Evolutionary conservation across 1,284 basidiomycete species (phyloP), one percentile per base, ranked within the genome.

Genomic region (Ustilago trichophora): DNA sequence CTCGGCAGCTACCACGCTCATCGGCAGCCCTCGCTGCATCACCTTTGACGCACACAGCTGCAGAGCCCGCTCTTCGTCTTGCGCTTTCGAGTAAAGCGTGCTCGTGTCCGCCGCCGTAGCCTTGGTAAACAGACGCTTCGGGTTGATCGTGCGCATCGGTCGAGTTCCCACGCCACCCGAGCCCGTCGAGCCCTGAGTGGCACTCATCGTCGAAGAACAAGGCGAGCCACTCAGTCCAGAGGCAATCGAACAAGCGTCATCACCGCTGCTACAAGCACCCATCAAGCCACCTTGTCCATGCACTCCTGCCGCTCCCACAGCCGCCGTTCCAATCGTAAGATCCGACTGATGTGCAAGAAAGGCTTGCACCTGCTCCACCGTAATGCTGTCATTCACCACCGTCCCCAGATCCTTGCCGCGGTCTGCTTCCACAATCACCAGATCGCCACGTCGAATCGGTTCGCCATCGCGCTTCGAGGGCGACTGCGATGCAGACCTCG

Each of bases 1-100:
- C 83, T 98, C 95, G 26, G 93, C 94, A 80, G 96, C 93, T 53
- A 96, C 89, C 56, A 98, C 93, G 83, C 94, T 91, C 95, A 98
- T 98, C 15, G 93, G 93, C 76, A 98, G 83, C 78, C 93, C 80
- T 43, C 70, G 51, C 91, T 76, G 74, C 38, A 44, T 38, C 13
- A 96, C 93, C 82, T 98, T 97, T 59, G 86, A 90, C 80, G 92
- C 87, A 77, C 94, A 96, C 56, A 98, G 85, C 77, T 91, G 89
- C 54, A 98, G 84, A 16, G 95, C 95, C 82, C 95, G 93, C 57
- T 89, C 84, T 82, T 98, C 95, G 80, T 98, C 95, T 76, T 91
- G 89, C 56, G 88, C 85, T 53, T 78, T 78, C 24, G 72, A 59
- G 26, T 50, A 57, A 13, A 78, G 64, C 33, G 74, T 54, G 43